Conservation (phyloP, 495 filamentous ascomycete species). For the Penicillium manginii region DNA sequence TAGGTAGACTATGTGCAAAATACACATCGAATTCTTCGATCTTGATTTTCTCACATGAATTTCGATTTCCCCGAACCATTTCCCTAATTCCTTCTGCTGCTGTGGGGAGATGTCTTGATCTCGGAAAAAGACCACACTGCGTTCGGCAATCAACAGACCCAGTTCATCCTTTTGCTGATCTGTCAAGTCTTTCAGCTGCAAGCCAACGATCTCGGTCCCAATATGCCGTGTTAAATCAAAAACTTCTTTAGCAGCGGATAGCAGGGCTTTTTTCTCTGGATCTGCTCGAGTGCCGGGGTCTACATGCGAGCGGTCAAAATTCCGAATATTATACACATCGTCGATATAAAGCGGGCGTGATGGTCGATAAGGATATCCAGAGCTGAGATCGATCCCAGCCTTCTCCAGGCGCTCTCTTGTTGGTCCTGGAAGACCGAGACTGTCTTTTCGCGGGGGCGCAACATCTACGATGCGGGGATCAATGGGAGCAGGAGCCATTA, state of each 20-base stretch:
- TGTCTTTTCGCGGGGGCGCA: slow-evolving; percentile 63
- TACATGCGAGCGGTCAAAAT: slow-evolving; percentile 58
- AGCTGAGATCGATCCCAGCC: slow-evolving; percentile 64
- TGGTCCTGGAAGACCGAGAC: slow-evolving; percentile 56
- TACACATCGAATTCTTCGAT: background rate
- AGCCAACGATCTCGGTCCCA: slow-evolving; percentile 71
- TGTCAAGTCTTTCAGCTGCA: slow-evolving; percentile 71
- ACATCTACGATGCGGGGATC: slow-evolving; percentile 63
- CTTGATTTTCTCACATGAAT: slow-evolving; percentile 56
- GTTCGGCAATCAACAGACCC: slow-evolving; percentile 70
- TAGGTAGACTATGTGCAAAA: background rate
- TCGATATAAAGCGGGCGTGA: slow-evolving; percentile 66
- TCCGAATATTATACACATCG: slow-evolving; percentile 65
- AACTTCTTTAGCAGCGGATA: slow-evolving; percentile 67
- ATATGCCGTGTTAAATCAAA: slow-evolving; percentile 68
- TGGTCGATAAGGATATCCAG: slow-evolving; percentile 70
- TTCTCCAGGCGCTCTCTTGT: slow-evolving; percentile 62
- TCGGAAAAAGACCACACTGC: slow-evolving; percentile 77
- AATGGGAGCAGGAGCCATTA: slow-evolving; percentile 55
- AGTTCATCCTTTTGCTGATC: slow-evolving; percentile 71
- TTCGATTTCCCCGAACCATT: slow-evolving; percentile 69
- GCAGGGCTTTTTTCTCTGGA: slow-evolving; percentile 64
- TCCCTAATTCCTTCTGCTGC: slow-evolving; percentile 67
- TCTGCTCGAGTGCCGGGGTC: slow-evolving; percentile 69
- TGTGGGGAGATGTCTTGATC: slow-evolving; percentile 72